Evolutionary conservation across 495 filamentous ascomycete genomes (phyloP).

Genomic region (Tetracladium marchalianum): DNA sequence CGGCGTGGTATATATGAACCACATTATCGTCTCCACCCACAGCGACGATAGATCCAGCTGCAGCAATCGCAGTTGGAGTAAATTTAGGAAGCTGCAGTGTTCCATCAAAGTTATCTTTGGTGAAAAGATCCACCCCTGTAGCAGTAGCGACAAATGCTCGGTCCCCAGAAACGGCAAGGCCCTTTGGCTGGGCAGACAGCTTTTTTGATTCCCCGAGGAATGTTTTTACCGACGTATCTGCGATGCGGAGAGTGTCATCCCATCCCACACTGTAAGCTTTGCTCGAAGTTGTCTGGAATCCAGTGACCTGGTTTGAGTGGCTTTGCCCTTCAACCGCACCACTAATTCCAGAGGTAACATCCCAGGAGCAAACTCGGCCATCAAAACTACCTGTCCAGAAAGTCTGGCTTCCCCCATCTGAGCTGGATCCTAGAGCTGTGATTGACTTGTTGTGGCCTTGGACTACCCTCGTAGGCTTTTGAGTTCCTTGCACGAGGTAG

Average conservation of each 20-base stretch:
- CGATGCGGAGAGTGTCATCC: conserved; percentile 85
- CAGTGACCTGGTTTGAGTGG: conserved; percentile 76
- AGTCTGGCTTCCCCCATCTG: conserved; percentile 36
- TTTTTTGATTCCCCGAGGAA: conserved; percentile 37
- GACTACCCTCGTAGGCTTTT: conserved; percentile 58
- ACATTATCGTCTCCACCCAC: conserved; percentile 63
- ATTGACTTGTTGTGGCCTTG: conserved; percentile 93
- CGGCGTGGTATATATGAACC: conserved; percentile 55
- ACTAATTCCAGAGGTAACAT: conserved; percentile 55
- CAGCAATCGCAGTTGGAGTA: conserved; percentile 60
- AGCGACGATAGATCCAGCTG: conserved; percentile 54
- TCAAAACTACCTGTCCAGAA: conserved; percentile 88
- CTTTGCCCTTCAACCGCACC: conserved; percentile 62
- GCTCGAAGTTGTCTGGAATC: conserved; percentile 51
- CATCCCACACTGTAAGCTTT: conserved; percentile 79
- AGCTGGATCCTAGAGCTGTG: conserved; percentile 54
- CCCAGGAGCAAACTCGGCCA: conserved; percentile 76
- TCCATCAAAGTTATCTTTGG: conserved; percentile 42
- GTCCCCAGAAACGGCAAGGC: conserved; percentile 29
- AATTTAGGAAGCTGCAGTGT: conserved; percentile 32
- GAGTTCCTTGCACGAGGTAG: conserved; percentile 64
- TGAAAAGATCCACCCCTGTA: conserved; percentile 55
- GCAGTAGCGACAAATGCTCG: conserved; percentile 55
- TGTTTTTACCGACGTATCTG: conserved; percentile 47
- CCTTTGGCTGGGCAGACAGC: conserved; percentile 41